These are phyloP conservation scores for Suillus variegatus DNA, from an alignment of 768 basidiomycete species.

Conservation along the genomic window DNA sequence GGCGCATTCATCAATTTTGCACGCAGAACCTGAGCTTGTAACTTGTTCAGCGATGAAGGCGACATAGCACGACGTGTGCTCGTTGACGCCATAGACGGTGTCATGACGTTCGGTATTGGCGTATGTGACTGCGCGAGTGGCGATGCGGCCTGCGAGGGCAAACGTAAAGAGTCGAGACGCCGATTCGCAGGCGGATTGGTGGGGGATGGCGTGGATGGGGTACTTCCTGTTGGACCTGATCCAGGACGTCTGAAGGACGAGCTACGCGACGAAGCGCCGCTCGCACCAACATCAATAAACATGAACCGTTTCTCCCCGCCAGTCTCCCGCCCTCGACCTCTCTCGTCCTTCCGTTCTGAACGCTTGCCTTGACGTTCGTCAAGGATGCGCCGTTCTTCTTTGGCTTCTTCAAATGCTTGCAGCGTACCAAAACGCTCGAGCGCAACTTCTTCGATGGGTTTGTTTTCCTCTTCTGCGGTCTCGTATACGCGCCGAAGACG, in stretches of 20 bases:
- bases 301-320: conserved; percentile 57
- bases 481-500: conserved; percentile 90
- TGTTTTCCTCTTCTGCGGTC: conserved; percentile 81
- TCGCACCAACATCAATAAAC: conserved; percentile 65
- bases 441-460: conserved; percentile 74
- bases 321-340: conserved; percentile 33
- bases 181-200: conserved; percentile 43
- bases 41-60: conserved; percentile 81
- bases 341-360: conserved; percentile 37
- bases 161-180: conserved; percentile 61
- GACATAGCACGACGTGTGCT: conserved; percentile 53
- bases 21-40: conserved; percentile 91
- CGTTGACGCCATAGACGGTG: conserved; percentile 50
- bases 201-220: conserved; percentile 59
- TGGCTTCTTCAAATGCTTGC: conserved; percentile 86
- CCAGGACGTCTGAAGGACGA: conserved; percentile 87
- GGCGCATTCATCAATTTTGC: conserved; percentile 86
- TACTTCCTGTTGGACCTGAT: conserved; percentile 48
- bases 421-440: conserved; percentile 86
- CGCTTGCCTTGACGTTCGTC: conserved; percentile 76
- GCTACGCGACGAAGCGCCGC: conserved; percentile 75
- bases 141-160: conserved; percentile 60
- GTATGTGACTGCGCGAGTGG: conserved; percentile 68
- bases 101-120: conserved; percentile 90
- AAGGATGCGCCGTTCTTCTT: conserved; percentile 80